phyloP scores from a whole-genome alignment of 2,329 filamentous ascomycete species.

The Diaporthe vexans region DNA sequence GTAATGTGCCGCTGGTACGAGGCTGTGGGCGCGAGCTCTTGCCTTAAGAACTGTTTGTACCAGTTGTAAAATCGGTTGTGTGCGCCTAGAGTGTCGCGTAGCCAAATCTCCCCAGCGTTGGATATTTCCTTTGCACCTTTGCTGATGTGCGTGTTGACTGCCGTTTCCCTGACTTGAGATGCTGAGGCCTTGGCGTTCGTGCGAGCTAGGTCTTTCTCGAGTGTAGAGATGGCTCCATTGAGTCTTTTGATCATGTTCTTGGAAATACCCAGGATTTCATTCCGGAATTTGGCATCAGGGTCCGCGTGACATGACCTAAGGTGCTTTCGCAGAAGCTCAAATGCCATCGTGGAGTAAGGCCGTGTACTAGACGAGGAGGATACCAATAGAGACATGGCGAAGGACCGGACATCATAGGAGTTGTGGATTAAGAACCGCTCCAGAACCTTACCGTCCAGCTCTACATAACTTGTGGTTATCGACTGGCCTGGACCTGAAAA shows the following conservation, averaged over 20 bases:
- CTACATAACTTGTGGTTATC: constrained; percentile 44
- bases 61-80: constrained; percentile 78
- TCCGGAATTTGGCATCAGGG: constrained; percentile 86
- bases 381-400: constrained; percentile 85
- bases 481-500: constrained; percentile 45
- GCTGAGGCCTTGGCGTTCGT: constrained; percentile 44
- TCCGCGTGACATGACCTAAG: constrained; percentile 84
- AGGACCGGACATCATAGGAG: constrained; percentile 77
- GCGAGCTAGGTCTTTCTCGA: constrained; percentile 61
- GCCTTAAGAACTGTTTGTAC: constrained; percentile 80
- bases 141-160: constrained; percentile 33
- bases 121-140: constrained; percentile 37
- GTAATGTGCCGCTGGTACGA: constrained; percentile 93
- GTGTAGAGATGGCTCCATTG: constrained; percentile 72
- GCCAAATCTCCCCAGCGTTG: constrained; percentile 38
- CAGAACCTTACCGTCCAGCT: constrained; percentile 59
- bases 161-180: not conserved
- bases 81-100: constrained; percentile 58
- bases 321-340: constrained; percentile 74
- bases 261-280: constrained; percentile 81
- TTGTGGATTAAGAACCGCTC: constrained; percentile 67
- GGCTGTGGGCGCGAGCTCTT: constrained; percentile 82
- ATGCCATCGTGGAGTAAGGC: constrained; percentile 74
- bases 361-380: constrained; percentile 81
- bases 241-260: constrained; percentile 84